Evolutionary conservation across 2,329 filamentous ascomycete species (phyloP), one percentile per base, ranked within the genome.

Genomic region (Pseudogymnoascus sp.): DNA sequence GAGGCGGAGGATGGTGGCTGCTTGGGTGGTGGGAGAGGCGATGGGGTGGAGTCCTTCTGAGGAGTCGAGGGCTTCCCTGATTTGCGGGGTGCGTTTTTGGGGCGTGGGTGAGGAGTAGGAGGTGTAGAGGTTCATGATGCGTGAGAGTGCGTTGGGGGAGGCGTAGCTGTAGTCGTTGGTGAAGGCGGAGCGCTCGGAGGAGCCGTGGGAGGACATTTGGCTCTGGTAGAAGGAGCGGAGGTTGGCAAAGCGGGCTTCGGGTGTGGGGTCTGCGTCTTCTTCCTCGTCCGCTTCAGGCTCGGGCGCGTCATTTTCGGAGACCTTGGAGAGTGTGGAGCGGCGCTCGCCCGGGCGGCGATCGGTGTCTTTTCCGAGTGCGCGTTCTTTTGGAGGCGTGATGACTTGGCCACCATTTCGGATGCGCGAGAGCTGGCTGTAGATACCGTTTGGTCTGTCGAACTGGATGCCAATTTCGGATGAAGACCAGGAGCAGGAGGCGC

Each of bases 81-180:
- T 94, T 1, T 36, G 35, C 0, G 31, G 10, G 0, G 87, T 79
- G 21, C 85, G 82, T 0, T 85, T 80, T 66, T 88, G 90, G 10
- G 82, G 79, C 70, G 88, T 36, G 31, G 55, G 55, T 1, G 55
- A 59, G 15, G 55, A 37, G 55, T 36, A 59, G 21, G 55, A 59
- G 0, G 89, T 90, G 75, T 97, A 97, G 27, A 97, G 79, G 65
- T 86, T 92, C 90, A 97, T 95, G 69, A 97, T 94, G 33, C 93
- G 86, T 27, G 89, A 87, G 61, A 97, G 78, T 8, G 91, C 89
- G 4, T 86, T 88, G 0, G 93, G 92, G 0, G 92, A 96, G 31
- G 81, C 82, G 74, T 86, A 87, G 45, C 78, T 79, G 65, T 81
- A 79, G 66, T 79, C 79, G 48, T 76, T 74, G 35, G 76, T 73